Base-by-base conservation (phyloP, 495 filamentous ascomycete genomes). In the Daldinia childiae region DNA sequence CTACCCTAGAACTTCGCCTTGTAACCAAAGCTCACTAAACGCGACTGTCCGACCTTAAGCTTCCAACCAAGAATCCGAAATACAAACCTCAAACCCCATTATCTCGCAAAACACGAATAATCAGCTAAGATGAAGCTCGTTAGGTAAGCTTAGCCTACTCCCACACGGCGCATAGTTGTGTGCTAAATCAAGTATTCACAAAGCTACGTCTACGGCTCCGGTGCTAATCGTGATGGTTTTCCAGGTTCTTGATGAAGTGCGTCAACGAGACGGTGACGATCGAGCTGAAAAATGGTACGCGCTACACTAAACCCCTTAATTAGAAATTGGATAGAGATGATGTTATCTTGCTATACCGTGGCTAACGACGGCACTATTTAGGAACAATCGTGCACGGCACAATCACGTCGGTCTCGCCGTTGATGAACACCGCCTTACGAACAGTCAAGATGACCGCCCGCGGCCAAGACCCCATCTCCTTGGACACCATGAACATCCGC, bases 201-300 rank as follows among this genome's bases (percentile, higher is more conserved):
- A 74, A 73, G 77, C 73, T 75, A 64, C 69, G 45, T 69, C 71
- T 69, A 59, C 71, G 62, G 65, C 69, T 66, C 64, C 70, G 74
- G 67, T 77, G 76, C 82, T 85, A 79, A 85, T 77, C 30, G 45
- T 73, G 69, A 65, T 79, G 30, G 66, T 64, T 51, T 71, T 73
- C 61, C 80, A 98, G 95, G 73, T 98, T 99, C 80, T 83, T 99
- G 61, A 98, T 98, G 95, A 99, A 98, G 87, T 97, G 93, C 80
- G 88, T 90, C 76, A 98, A 98, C 80, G 95, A 99, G 83, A 96
- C 95, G 64, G 95, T 98, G 65, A 97, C 95, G 9, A 90, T 99
- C 74, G 95, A 99, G 84, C 86, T 98, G 66, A 99, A 99, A 80
- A 98, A 98, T 88, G 95, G 95, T 95, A 80, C 45, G 65, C 50